These are phyloP conservation scores for Phytophthora fragariae DNA, from an alignment of 352 stramenopile genomes.

Conservation along the genomic window DNA sequence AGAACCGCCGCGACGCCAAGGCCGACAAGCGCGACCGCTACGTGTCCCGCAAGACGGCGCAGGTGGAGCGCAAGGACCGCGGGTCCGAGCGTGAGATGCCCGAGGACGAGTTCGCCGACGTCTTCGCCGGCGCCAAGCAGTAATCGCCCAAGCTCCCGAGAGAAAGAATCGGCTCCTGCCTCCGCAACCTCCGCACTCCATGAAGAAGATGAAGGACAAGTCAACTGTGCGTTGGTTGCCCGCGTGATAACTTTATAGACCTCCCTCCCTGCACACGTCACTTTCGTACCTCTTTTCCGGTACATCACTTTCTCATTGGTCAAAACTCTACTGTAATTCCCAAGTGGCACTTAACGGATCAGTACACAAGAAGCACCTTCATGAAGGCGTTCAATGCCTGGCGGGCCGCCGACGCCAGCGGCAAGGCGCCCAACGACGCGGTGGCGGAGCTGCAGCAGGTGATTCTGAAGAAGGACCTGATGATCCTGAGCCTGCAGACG, in stretches of 20 bases:
- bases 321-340: constrained; percentile 1
- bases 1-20: constrained; percentile 89
- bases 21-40: constrained; percentile 95
- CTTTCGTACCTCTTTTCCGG: background rate
- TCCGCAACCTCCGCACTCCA: constrained; percentile 6
- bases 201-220: constrained; percentile 2
- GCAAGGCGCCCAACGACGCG: constrained; percentile 36
- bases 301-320: constrained; percentile 2
- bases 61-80: constrained; percentile 83
- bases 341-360: constrained; percentile 21
- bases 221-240: background rate
- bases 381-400: constrained; percentile 49
- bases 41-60: constrained; percentile 88
- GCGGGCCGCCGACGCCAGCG: constrained; percentile 27
- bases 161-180: background rate
- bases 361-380: background rate
- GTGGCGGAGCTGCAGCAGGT: constrained; percentile 80
- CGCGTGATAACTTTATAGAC: constrained; percentile 32
- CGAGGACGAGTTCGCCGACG: constrained; percentile 87
- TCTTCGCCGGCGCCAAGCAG: constrained; percentile 73
- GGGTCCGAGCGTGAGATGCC: constrained; percentile 71
- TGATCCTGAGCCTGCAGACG: constrained; percentile 81
- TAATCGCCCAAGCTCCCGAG: constrained; percentile 7
- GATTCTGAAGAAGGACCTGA: constrained; percentile 87
- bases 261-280: constrained; percentile 13